Base-by-base conservation (phyloP, 2,329 filamentous ascomycete species). In the Saccharata proteae region DNA sequence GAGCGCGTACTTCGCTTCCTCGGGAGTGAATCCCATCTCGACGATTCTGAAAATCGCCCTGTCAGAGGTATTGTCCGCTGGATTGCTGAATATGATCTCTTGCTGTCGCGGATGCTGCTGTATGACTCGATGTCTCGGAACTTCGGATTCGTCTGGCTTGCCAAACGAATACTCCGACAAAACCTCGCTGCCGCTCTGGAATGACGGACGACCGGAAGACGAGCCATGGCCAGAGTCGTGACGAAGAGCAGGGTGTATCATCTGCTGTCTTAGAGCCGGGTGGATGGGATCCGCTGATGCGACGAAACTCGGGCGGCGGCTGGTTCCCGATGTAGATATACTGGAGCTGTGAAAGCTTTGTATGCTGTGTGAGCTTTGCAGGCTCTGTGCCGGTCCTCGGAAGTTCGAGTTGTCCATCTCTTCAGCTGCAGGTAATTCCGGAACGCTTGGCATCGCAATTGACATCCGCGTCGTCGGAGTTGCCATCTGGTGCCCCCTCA, bases 11-110 rank as follows among this genome's bases (percentile, higher is more conserved):
- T 65, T 64, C 6, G 71, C 71, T 39, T 72, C 61, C 12, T 62
- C 59, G 11, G 63, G 54, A 6, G 59, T 59, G 40, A 77, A 77
- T 0, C 73, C 73, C 48, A 77, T 69, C 20, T 72, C 65, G 4
- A 74, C 67, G 34, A 77, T 67, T 24, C 62, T 57, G 27, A 59
- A 54, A 12, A 77, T 64, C 1, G 73, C 73, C 26, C 61, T 58
- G 28, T 74, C 71, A 10, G 66, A 65, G 1, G 70, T 68, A 30
- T 72, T 67, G 21, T 64, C 51, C 40, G 47, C 67, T 39, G 43
- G 42, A 39, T 42, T 51, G 16, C 41, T 46, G 30, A 9, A 16
- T 1, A 16, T 9, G 2, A 50, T 47, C 16, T 43, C 40, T 35
- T 33, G 49, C 34, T 55, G 53, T 2, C 45, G 35, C 5, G 44